Conservation (phyloP, 148 eudicot genomes). For the Suaeda aralocaspica region DNA sequence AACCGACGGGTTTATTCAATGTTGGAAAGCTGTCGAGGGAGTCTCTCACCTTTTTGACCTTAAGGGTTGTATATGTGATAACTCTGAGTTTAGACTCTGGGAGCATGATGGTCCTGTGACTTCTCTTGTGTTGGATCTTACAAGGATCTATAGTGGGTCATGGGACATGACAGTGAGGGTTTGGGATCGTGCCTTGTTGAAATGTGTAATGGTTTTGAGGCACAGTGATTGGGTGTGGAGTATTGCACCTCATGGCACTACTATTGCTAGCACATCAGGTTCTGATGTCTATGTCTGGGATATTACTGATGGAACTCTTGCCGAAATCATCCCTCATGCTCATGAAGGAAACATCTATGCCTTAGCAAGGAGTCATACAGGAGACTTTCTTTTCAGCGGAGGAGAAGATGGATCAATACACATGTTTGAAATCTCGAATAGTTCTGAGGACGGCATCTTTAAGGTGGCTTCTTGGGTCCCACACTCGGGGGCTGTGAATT, state of each 20-base stretch:
- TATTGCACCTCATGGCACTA: slow-evolving; percentile 68
- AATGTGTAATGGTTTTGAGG: slow-evolving; percentile 58
- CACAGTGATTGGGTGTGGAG: slow-evolving; percentile 96
- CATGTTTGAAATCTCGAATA: slow-evolving; percentile 67
- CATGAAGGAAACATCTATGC: slow-evolving; percentile 65
- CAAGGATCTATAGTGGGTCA: slow-evolving; percentile 80
- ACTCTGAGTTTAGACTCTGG: slow-evolving; percentile 68
- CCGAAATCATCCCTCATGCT: slow-evolving; percentile 42
- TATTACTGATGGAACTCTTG: slow-evolving; percentile 35
- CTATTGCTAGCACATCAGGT: slow-evolving; percentile 68
- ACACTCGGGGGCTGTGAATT: slow-evolving; percentile 72
- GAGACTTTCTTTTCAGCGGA: slow-evolving; percentile 84
- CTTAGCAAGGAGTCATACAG: slow-evolving; percentile 79
- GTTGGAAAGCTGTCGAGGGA: slow-evolving; percentile 83
- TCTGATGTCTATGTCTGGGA: slow-evolving; percentile 88
- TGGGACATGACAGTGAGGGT: slow-evolving; percentile 95
- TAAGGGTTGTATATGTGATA: slow-evolving; percentile 39
- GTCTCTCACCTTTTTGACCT: slow-evolving; percentile 66
- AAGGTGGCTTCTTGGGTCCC: slow-evolving; percentile 84
- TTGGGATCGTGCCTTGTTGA: slow-evolving; percentile 71
- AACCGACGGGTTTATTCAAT: slow-evolving; percentile 82
- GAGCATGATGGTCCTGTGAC: slow-evolving; percentile 84
- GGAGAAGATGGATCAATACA: slow-evolving; percentile 90
- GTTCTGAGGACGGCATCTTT: slow-evolving; percentile 16
- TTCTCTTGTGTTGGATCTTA: slow-evolving; percentile 71